Evolutionary conservation across 2,329 filamentous ascomycete species (phyloP).

Genomic region (Fusarium sp.): DNA sequence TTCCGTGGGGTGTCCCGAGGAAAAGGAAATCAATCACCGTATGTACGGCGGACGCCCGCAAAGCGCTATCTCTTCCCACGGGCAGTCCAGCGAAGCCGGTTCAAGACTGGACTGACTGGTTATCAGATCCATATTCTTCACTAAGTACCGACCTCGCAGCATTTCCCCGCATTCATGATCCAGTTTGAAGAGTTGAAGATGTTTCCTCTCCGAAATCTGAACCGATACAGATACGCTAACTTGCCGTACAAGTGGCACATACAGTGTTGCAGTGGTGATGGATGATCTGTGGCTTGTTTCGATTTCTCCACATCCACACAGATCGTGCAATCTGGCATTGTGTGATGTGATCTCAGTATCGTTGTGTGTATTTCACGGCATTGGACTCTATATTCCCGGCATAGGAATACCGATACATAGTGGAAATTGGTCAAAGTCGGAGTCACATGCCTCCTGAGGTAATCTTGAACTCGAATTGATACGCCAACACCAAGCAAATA

Average conservation of each 20-base stretch:
- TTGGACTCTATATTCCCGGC: not conserved
- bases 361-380: not conserved
- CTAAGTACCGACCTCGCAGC: not conserved
- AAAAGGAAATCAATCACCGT: conserved; percentile 16
- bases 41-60: conserved; percentile 11
- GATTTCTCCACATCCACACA: not conserved
- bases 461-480: not conserved
- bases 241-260: not conserved
- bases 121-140: conserved; percentile 9
- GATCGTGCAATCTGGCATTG: not conserved
- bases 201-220: conserved; percentile 11
- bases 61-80: not conserved
- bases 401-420: not conserved
- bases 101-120: not conserved
- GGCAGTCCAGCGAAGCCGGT: not conserved
- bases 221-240: conserved; percentile 19
- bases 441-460: conserved; percentile 37
- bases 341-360: not conserved
- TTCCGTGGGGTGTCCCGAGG: conserved; percentile 40
- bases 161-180: conserved; percentile 25
- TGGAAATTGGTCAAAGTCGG: not conserved
- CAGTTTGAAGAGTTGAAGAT: not conserved
- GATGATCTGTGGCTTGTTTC: conserved; percentile 7
- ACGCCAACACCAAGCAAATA: not conserved
- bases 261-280: not conserved